These are phyloP conservation scores for Zalaria sp. DNA, from an alignment of 2,329 filamentous ascomycete species.

Conservation along the genomic window DNA sequence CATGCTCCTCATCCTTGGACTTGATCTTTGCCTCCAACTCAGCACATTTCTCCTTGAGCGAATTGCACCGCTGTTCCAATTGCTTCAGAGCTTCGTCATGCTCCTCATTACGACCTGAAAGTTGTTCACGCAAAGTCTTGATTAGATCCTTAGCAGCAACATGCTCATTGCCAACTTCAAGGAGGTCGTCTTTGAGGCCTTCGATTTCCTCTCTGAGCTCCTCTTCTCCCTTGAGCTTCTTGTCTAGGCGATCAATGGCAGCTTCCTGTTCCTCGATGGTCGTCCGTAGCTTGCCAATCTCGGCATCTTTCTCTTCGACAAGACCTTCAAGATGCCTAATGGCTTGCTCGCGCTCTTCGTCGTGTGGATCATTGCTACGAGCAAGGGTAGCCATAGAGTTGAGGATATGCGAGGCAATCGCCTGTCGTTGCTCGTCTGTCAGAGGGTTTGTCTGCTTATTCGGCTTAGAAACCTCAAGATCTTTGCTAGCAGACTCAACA, in stretches of 20 bases:
- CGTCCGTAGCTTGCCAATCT: slow-evolving; percentile 12
- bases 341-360: not conserved
- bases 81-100: slow-evolving; percentile 14
- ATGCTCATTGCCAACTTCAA: slow-evolving; percentile 68
- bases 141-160: slow-evolving; percentile 67
- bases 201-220: slow-evolving; percentile 77
- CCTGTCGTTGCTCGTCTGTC: slow-evolving; percentile 2
- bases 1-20: slow-evolving; percentile 5
- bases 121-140: slow-evolving; percentile 57
- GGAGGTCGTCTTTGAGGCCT: slow-evolving; percentile 62
- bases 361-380: not conserved
- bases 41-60: slow-evolving; percentile 52
- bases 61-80: slow-evolving; percentile 10
- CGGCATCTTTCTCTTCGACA: slow-evolving; percentile 6
- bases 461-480: too few species aligned
- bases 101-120: slow-evolving; percentile 13
- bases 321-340: slow-evolving; percentile 5
- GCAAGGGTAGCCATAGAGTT: slow-evolving; percentile 1
- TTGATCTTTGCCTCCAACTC: slow-evolving; percentile 23
- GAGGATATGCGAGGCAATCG: slow-evolving; percentile 1
- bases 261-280: slow-evolving; percentile 46
- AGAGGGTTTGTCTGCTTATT: not conserved
- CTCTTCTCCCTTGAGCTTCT: slow-evolving; percentile 61
- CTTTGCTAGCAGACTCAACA: slow-evolving; percentile 2
- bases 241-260: slow-evolving; percentile 56